Percentiles rank a stretch among this genome's conserved stretches.
Evolutionary conservation across 768 basidiomycete species (phyloP).

Genomic region (Suillus plorans): DNA sequence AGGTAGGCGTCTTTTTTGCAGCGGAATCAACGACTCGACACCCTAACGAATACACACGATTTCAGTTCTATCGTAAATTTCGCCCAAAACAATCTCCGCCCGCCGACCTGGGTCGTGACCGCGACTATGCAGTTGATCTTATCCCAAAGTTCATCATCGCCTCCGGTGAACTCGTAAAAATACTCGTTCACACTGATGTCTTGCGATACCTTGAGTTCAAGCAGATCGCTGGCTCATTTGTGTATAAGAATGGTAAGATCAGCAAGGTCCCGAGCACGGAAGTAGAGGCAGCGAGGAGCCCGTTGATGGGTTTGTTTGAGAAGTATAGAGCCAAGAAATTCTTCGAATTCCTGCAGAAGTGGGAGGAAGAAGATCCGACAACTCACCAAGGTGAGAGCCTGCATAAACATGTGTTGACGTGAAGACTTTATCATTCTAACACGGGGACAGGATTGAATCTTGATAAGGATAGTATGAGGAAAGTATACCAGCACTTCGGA

Average conservation of each 20-base stretch:
- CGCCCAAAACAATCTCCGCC: slow-evolving; percentile 75
- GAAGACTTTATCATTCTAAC: slow-evolving; percentile 4
- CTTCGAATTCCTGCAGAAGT: slow-evolving; percentile 94
- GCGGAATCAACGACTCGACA: neutral
- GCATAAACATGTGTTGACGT: neutral
- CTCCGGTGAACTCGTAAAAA: slow-evolving; percentile 94
- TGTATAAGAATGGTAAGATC: slow-evolving; percentile 95
- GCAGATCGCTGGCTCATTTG: slow-evolving; percentile 98
- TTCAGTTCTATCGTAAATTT: slow-evolving; percentile 95
- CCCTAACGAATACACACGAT: slow-evolving; percentile 21
- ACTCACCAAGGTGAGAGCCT: slow-evolving; percentile 86
- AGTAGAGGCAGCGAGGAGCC: slow-evolving; percentile 93
- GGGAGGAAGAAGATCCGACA: slow-evolving; percentile 93
- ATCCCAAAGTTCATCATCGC: slow-evolving; percentile 99
- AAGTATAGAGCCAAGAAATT: slow-evolving; percentile 98
- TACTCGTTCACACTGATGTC: slow-evolving; percentile 98
- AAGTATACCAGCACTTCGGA: slow-evolving; percentile 95
- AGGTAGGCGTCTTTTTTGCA: slow-evolving; percentile 51
- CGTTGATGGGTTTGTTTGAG: slow-evolving; percentile 99
- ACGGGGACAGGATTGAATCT: slow-evolving; percentile 69
- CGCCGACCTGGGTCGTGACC: slow-evolving; percentile 86
- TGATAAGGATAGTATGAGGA: slow-evolving; percentile 89
- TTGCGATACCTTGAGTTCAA: slow-evolving; percentile 99
- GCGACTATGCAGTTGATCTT: slow-evolving; percentile 97
- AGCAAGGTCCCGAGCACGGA: slow-evolving; percentile 98